Conservation (phyloP, 495 filamentous ascomycete genomes). For the Xylaria sp. region DNA sequence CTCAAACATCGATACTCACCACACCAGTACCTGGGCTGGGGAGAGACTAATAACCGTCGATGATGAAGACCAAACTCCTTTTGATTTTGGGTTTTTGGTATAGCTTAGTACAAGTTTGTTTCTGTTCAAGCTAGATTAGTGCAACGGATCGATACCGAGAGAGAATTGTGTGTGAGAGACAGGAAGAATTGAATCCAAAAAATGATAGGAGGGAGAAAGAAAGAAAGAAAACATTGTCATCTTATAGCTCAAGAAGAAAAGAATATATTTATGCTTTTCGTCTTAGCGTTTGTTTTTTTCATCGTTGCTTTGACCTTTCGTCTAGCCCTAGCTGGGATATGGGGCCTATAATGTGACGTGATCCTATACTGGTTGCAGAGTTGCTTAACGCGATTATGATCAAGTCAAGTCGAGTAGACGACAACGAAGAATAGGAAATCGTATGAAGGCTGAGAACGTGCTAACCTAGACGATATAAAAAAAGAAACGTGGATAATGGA, state of each 20-base stretch:
- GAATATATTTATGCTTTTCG: not conserved
- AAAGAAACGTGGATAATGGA: not conserved
- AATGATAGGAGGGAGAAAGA: too few relatives aligned
- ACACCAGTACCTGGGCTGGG: not conserved
- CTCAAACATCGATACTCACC: not conserved
- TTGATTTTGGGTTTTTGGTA: not conserved
- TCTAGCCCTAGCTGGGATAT: too few relatives aligned
- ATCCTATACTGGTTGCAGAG: too few relatives aligned
- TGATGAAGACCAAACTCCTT: not conserved
- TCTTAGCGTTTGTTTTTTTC: not conserved
- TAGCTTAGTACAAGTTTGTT: not conserved
- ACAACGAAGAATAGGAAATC: not conserved
- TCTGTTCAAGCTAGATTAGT: not conserved
- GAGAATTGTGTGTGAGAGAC: not conserved
- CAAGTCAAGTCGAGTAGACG: not conserved
- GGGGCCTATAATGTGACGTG: too few relatives aligned
- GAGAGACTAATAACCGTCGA: not conserved
- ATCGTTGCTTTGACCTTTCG: not conserved
- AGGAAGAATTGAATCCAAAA: too few relatives aligned
- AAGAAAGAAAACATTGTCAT: not conserved
- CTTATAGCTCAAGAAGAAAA: not conserved
- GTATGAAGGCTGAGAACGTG: not conserved
- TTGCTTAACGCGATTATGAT: too few relatives aligned
- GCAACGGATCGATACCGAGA: not conserved
- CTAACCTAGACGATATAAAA: too few relatives aligned